Conservation (phyloP, 2,329 filamentous ascomycete species). For the Zelopaecilomyces penicillatus region DNA sequence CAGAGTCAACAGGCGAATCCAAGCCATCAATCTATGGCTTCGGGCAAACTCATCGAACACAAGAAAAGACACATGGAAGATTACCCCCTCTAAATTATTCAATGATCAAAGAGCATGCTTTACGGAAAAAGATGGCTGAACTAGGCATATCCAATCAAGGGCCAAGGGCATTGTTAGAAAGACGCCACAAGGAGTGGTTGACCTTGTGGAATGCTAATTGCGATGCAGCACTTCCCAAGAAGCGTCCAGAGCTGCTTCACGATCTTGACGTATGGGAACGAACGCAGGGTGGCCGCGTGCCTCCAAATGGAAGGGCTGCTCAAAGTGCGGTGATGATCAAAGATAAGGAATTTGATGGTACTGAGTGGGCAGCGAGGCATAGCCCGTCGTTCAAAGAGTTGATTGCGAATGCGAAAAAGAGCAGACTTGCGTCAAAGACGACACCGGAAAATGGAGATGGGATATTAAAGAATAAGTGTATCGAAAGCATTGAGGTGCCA, state of each 20-base stretch:
- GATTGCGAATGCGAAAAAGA: slow-evolving; percentile 65
- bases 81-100: slow-evolving; percentile 79
- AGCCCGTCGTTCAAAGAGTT: slow-evolving; percentile 68
- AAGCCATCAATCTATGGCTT: not conserved
- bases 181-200: slow-evolving; percentile 84
- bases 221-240: slow-evolving; percentile 67
- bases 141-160: slow-evolving; percentile 69
- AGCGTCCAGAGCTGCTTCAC: slow-evolving; percentile 60
- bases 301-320: slow-evolving; percentile 23
- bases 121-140: slow-evolving; percentile 75
- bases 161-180: slow-evolving; percentile 59
- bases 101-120: slow-evolving; percentile 67
- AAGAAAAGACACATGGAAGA: slow-evolving; percentile 44
- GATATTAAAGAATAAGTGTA: not conserved
- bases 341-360: slow-evolving; percentile 81
- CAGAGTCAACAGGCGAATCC: not conserved
- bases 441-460: slow-evolving; percentile 14
- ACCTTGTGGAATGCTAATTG: slow-evolving; percentile 97
- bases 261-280: slow-evolving; percentile 84
- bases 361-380: slow-evolving; percentile 66
- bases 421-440: slow-evolving; percentile 33
- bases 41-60: slow-evolving; percentile 18
- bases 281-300: slow-evolving; percentile 60
- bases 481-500: too few species aligned
- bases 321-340: slow-evolving; percentile 49